A percentile compares a stretch with the other conserved stretches of the same genome.
Evolutionary conservation across 2,329 filamentous ascomycete species (phyloP).

Genomic region (Penicillium sp.): DNA sequence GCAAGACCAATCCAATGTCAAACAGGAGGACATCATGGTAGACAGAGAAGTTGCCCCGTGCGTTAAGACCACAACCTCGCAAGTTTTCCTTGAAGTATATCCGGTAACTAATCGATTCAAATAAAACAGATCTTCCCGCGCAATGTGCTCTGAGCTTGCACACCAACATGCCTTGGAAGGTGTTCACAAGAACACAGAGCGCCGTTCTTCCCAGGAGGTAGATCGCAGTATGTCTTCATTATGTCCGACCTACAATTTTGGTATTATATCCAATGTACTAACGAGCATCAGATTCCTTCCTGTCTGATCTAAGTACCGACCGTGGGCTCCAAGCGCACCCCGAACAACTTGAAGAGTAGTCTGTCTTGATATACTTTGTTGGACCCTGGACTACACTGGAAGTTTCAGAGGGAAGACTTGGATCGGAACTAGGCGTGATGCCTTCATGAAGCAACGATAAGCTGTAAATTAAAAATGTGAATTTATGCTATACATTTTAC

Average conservation of each 20-base stretch:
- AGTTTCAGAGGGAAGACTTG: not conserved
- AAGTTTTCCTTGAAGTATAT: not conserved
- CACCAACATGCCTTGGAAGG: conserved; percentile 25
- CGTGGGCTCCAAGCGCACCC: conserved; percentile 8
- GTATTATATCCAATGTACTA: not conserved
- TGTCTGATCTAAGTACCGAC: conserved; percentile 6
- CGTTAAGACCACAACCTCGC: not conserved
- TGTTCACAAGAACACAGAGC: conserved; percentile 20
- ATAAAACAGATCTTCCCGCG: conserved; percentile 17
- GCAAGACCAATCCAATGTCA: conserved; percentile 3
- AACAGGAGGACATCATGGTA: conserved; percentile 12
- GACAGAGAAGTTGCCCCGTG: conserved; percentile 25
- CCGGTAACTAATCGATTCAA: not conserved
- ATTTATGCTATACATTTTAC: not conserved
- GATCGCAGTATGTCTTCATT: conserved; percentile 12
- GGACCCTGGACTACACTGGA: not conserved
- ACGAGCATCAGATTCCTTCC: not conserved
- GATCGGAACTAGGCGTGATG: not conserved
- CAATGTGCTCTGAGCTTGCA: conserved; percentile 23
- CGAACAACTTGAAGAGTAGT: conserved; percentile 3
- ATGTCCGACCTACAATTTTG: rapidly evolving
- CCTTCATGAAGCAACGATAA: not conserved
- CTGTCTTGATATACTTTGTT: not conserved
- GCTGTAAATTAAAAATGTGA: not conserved
- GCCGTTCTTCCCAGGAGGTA: conserved; percentile 12